Evolutionary conservation across 2,329 filamentous ascomycete genomes (phyloP), one percentile per base, ranked within the genome.

Genomic region (Dothidotthia symphoricarpi): DNA sequence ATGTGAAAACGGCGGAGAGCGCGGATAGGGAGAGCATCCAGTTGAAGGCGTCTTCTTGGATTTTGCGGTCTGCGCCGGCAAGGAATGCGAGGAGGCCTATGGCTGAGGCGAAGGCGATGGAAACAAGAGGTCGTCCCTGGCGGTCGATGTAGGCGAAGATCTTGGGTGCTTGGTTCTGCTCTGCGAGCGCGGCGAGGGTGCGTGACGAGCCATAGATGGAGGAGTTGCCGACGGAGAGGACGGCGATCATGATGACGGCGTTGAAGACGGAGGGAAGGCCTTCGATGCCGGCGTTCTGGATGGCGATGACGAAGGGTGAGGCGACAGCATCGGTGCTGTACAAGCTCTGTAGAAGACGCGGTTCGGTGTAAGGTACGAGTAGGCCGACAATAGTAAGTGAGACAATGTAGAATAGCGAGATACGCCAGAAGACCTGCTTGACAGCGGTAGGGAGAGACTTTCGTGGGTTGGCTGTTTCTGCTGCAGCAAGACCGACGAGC

Each of bases 351-450:
- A 88, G 72, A 0, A 95, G 81, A 3, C 76, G 73, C 0, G 59
- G 38, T 45, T 94, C 80, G 54, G 78, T 70, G 63, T 85, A 90
- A 0, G 84, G 85, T 0, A 96, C 88, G 3, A 95, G 74, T 1
- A 95, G 75, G 16, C 91, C 88, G 40, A 96, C 81, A 3, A 96
- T 72, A 4, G 81, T 81, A 9, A 96, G 76, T 1, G 86, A 86
- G 24, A 94, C 81, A 33, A 96, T 76, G 69, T 95, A 96, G 72
- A 96, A 96, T 15, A 68, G 75, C 6, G 52, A 60, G 75, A 57
- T 57, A 57, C 90, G 84, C 89, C 90, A 96, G 69, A 96, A 95
- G 28, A 96, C 89, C 67, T 95, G 90, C 69, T 95, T 95, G 59
- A 94, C 82, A 16, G 91, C 91, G 0, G 84, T 91, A 0, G 91